These are phyloP conservation scores for Biscogniauxia mediterranea DNA, from an alignment of 2,329 filamentous ascomycete species.

Conservation along the genomic window DNA sequence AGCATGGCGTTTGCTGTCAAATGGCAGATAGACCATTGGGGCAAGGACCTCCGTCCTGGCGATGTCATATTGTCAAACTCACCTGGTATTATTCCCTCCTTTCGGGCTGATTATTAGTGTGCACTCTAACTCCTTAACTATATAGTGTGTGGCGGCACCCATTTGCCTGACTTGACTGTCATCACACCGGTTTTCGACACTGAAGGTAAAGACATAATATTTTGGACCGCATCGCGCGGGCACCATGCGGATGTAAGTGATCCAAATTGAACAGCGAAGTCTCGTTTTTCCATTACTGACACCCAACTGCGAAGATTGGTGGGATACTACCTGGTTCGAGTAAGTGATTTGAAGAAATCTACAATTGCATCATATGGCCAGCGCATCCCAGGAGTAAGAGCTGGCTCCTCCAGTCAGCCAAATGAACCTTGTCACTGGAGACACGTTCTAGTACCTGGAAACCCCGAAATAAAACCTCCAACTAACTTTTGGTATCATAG, in stretches of 20 bases:
- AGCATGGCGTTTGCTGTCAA: constrained; percentile 13
- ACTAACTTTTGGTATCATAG: background rate
- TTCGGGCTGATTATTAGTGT: background rate
- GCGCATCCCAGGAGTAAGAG: too few relatives aligned
- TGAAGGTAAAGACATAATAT: constrained; percentile 11
- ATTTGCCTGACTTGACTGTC: constrained; percentile 9
- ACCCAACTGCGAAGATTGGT: too few relatives aligned
- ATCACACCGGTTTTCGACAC: constrained; percentile 21
- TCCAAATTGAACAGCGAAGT: too few relatives aligned
- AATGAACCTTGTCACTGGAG: too few relatives aligned
- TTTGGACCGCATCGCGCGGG: constrained; percentile 16
- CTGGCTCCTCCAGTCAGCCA: too few relatives aligned
- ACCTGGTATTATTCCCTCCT: background rate
- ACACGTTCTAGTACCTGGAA: too few relatives aligned
- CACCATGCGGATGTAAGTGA: constrained; percentile 15
- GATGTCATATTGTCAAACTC: constrained; percentile 11
- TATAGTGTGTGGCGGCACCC: constrained; percentile 5
- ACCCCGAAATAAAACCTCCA: too few relatives aligned
- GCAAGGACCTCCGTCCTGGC: constrained; percentile 5
- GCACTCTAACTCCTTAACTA: background rate
- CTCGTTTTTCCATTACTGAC: too few relatives aligned
- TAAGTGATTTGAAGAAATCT: too few relatives aligned
- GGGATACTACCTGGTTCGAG: too few relatives aligned
- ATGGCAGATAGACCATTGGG: constrained; percentile 11
- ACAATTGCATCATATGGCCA: too few relatives aligned